Evolutionary conservation across 148 eudicot genomes (phyloP), one percentile per base, ranked within the genome.

Genomic region (Rhododendron molle): DNA sequence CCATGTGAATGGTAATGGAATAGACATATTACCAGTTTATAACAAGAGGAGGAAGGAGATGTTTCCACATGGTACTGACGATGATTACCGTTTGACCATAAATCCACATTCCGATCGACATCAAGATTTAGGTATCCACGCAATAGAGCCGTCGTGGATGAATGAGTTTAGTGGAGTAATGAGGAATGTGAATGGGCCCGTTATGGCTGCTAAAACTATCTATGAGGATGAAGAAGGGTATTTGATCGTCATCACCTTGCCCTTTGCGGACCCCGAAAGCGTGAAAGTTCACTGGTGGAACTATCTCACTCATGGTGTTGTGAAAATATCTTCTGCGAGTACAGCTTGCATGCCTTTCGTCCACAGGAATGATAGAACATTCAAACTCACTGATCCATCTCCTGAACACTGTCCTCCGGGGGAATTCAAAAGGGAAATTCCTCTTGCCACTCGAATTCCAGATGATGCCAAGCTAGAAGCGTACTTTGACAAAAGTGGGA

Each of bases 351-450:
- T 86, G 80, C 93, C 96, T 1, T 91, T 90, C 46, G 77, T 93
- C 32, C 92, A 90, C 89, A 92, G 96, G 84, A 90, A 91, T 56
- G 91, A 86, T n/a, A 88, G 96, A 81, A 89, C 91, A 6, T 93
- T 92, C 78, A 94, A 90, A 91, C 93, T 94, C 36, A 89, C 94
- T 3, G 98, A 94, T 84, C 92, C 93, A 40, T 86, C 89, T 67
- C 96, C 98, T 0, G 98, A 94, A 88, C 98, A 94, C 77, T 94
- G 98, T 85, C 96, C 96, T 36, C 96, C 92, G 1, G 96, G 98
- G 58, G 96, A 94, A 83, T 93, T 94, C 83, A 92, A 87, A 71
- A 88, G 98, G 88, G 96, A 92, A 81, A 93, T 94, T 34, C 90
- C 91, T 28, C 93, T 94, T 80, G 90, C 94, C 5, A 86, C 96